These are phyloP conservation scores for Phytophthora crassamura DNA, from an alignment of 352 stramenopile species.

Conservation along the genomic window DNA sequence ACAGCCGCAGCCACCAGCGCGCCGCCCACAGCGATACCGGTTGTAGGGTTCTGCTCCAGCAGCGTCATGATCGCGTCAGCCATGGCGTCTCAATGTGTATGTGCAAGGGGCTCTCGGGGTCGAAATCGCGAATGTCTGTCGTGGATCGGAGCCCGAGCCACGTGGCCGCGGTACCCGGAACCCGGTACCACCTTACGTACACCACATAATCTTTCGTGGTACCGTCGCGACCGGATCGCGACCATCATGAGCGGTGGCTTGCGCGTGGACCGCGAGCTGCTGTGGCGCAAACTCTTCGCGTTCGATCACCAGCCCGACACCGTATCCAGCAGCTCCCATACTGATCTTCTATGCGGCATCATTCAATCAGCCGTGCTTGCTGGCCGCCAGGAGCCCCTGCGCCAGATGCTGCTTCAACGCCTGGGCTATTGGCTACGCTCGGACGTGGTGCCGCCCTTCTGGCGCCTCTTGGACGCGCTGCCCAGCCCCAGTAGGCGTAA, in stretches of 20 bases:
- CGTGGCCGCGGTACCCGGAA: slow-evolving; percentile 10
- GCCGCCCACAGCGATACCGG: slow-evolving; percentile 70
- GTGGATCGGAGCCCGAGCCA: slow-evolving; percentile 16
- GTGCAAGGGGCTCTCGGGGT: background rate
- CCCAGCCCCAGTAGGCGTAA: slow-evolving; percentile 17
- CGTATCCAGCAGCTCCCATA: background rate
- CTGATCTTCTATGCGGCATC: slow-evolving; percentile 35
- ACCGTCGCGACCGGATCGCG: background rate
- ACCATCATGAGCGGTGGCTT: slow-evolving; percentile 30
- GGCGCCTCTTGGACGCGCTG: slow-evolving; percentile 59
- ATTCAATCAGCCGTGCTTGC: slow-evolving; percentile 48
- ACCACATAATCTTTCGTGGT: too few relatives aligned
- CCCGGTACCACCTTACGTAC: too few relatives aligned
- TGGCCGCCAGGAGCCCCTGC: slow-evolving; percentile 50
- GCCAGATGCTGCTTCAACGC: slow-evolving; percentile 66
- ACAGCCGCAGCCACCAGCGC: slow-evolving; percentile 73
- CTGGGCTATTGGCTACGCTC: slow-evolving; percentile 69
- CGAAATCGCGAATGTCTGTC: slow-evolving; percentile 28
- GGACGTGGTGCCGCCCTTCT: slow-evolving; percentile 71
- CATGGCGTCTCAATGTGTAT: slow-evolving; percentile 40
- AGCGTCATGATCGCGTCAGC: slow-evolving; percentile 69
- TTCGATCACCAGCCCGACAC: slow-evolving; percentile 48
- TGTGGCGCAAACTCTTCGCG: slow-evolving; percentile 76
- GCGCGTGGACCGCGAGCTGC: slow-evolving; percentile 63
- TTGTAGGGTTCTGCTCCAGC: slow-evolving; percentile 67